A percentile compares a stretch with the other conserved stretches of the same genome.
phyloP scores from a whole-genome alignment of 2,329 filamentous ascomycete genomes.

The Alternaria metachromatica region DNA sequence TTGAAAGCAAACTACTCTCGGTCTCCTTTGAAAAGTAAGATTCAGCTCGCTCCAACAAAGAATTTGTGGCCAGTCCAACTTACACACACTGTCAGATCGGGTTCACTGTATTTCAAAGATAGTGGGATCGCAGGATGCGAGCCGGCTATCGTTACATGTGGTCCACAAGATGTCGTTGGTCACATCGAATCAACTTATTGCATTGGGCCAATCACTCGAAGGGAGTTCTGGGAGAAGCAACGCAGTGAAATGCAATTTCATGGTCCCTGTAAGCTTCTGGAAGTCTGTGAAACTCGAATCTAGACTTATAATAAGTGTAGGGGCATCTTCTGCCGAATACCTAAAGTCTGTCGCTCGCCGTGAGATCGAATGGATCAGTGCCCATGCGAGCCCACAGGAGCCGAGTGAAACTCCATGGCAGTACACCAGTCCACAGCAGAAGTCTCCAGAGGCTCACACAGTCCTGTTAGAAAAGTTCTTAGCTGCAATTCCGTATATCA shows the following conservation, averaged over 20 bases:
- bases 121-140: slow-evolving; percentile 39
- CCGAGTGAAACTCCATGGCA: slow-evolving; percentile 39
- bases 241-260: slow-evolving; percentile 31
- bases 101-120: slow-evolving; percentile 31
- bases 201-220: slow-evolving; percentile 33
- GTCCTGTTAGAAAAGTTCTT: slow-evolving; percentile 27
- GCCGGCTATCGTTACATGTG: slow-evolving; percentile 27
- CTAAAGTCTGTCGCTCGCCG: slow-evolving; percentile 39
- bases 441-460: slow-evolving; percentile 27
- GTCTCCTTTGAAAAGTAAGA: slow-evolving; percentile 36
- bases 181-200: slow-evolving; percentile 25
- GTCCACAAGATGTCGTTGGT: slow-evolving; percentile 20
- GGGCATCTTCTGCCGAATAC: slow-evolving; percentile 31
- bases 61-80: slow-evolving; percentile 22
- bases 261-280: slow-evolving; percentile 29
- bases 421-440: slow-evolving; percentile 41
- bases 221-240: slow-evolving; percentile 33
- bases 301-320: slow-evolving; percentile 20
- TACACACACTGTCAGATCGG: slow-evolving; percentile 16
- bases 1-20: slow-evolving; percentile 40
- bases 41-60: slow-evolving; percentile 24
- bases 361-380: slow-evolving; percentile 44
- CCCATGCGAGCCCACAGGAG: slow-evolving; percentile 30
- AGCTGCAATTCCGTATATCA: slow-evolving; percentile 31
- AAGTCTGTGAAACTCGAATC: neutral